Conservation (phyloP, 345 rosid species). For the Linum trigynum region DNA sequence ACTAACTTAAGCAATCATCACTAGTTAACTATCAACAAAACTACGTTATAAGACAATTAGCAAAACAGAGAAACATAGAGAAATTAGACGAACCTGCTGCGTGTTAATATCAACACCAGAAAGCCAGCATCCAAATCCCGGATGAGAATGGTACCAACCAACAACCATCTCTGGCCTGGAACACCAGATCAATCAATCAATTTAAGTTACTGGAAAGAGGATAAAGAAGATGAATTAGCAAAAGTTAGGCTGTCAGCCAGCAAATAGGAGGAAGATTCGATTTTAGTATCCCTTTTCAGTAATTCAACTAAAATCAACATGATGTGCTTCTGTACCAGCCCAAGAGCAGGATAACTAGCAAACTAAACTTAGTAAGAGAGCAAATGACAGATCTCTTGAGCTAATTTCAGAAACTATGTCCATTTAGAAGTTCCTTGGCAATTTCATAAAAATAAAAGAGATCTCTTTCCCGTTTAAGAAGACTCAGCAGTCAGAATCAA, state of each 20-base stretch:
- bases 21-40: not conserved
- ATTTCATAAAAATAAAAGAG: not conserved
- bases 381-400: not conserved
- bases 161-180: conserved; percentile 99
- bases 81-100: conserved; percentile 52
- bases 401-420: not conserved
- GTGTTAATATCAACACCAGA: conserved; percentile 98
- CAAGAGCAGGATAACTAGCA: not conserved
- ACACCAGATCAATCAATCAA: conserved; percentile 14
- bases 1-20: not conserved
- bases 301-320: no score
- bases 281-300: not conserved
- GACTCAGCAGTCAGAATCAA: no score
- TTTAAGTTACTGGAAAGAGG: not conserved
- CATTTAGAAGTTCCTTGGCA: not conserved
- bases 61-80: not conserved
- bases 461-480: no score
- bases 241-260: not conserved
- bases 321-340: not conserved
- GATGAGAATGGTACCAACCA: conserved; percentile 99
- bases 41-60: not conserved
- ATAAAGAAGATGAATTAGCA: not conserved
- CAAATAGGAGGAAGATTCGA: not conserved
- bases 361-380: not conserved
- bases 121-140: conserved; percentile 99